Evolutionary conservation across 2,329 filamentous ascomycete species (phyloP).

Genomic region (Alternaria triticina): DNA sequence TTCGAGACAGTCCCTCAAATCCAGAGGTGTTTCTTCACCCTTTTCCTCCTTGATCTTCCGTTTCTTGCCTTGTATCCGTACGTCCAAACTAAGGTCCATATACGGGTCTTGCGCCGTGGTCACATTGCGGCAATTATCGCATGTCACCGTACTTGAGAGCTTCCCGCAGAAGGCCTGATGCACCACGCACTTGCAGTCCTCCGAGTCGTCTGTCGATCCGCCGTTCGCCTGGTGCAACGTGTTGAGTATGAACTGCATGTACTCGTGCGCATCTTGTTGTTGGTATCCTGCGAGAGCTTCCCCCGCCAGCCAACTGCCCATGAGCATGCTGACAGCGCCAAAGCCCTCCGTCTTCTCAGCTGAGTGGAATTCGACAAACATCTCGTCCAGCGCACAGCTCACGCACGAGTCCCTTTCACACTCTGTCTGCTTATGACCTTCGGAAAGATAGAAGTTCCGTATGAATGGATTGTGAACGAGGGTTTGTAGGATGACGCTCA

Average conservation of each 20-base stretch:
- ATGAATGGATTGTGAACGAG: constrained; percentile 93
- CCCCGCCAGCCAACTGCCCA: constrained; percentile 88
- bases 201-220: constrained; percentile 53
- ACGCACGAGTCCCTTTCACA: constrained; percentile 68
- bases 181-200: constrained; percentile 82
- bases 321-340: constrained; percentile 85
- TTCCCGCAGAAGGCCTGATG: constrained; percentile 96
- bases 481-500: constrained; percentile 93
- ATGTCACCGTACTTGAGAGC: constrained; percentile 87
- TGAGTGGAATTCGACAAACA: constrained; percentile 69
- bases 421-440: constrained; percentile 81
- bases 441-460: constrained; percentile 88
- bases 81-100: constrained; percentile 84
- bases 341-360: constrained; percentile 85
- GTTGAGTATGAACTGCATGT: constrained; percentile 94
- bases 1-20: constrained; percentile 71
- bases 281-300: constrained; percentile 76
- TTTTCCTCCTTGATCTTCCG: constrained; percentile 55
- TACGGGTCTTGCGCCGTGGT: constrained; percentile 88
- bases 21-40: constrained; percentile 45
- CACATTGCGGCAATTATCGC: constrained; percentile 81
- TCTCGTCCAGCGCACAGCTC: constrained; percentile 66
- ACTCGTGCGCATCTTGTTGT: constrained; percentile 96
- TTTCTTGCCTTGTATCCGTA: constrained; percentile 78
- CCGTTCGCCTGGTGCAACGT: constrained; percentile 83